A percentile compares a stretch with the other conserved stretches of the same genome.
These are phyloP conservation scores for Candida nemodendra DNA, from an alignment of 805 yeast genomes.

Conservation along the genomic window DNA sequence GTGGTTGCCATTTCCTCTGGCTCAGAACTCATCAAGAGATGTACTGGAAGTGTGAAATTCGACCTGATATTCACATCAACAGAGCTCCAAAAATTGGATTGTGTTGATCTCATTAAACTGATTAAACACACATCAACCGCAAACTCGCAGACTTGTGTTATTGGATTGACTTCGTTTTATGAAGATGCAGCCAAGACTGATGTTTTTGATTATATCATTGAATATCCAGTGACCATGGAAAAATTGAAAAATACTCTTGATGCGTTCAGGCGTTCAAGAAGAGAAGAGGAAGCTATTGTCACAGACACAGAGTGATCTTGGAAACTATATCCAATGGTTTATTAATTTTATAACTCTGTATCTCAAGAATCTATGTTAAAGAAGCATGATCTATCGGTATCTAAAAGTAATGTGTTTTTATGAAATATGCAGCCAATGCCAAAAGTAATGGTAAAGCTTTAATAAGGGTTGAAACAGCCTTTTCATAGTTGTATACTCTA, in stretches of 20 bases:
- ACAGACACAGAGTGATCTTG: constrained; percentile 30
- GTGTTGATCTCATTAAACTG: constrained; percentile 73
- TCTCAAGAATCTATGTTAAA: no score
- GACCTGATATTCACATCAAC: constrained; percentile 80
- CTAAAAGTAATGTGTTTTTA: no score
- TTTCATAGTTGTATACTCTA: constrained; percentile 6
- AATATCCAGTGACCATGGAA: constrained; percentile 58
- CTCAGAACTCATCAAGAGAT: constrained; percentile 77
- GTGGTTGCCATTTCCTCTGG: constrained; percentile 78
- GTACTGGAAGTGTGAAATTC: constrained; percentile 79
- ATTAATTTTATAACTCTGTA: no score
- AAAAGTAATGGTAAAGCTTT: no score
- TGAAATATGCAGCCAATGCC: no score
- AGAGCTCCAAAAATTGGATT: constrained; percentile 63
- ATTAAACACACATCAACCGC: constrained; percentile 72
- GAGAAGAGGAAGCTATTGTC: constrained; percentile 33
- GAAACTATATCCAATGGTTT: no score
- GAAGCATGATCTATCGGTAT: no score
- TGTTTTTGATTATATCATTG: constrained; percentile 66
- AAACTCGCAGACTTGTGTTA: constrained; percentile 74
- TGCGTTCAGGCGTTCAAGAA: constrained; percentile 19
- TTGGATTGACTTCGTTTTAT: constrained; percentile 70
- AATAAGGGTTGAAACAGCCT: not conserved
- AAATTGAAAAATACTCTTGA: constrained; percentile 33
- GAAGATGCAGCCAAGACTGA: constrained; percentile 59